Evolutionary conservation across 2,329 filamentous ascomycete species (phyloP).

Genomic region (Fusarium keratoplasticum): DNA sequence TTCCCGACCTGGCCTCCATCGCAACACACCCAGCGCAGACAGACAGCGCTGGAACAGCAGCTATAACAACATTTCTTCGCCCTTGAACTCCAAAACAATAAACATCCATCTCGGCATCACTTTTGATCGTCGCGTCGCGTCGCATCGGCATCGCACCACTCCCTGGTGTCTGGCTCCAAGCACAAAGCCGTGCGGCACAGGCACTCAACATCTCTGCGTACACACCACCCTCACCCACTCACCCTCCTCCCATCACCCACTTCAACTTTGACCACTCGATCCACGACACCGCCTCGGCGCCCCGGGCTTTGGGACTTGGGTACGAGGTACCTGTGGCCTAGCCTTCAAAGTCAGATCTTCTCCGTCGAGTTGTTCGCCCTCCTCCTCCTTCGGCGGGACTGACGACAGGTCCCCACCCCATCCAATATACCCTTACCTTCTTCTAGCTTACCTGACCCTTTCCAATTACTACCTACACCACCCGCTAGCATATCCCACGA

Average conservation of each 20-base stretch:
- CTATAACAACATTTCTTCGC: not conserved
- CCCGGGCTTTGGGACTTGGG: slow-evolving; percentile 40
- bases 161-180: slow-evolving; percentile 30
- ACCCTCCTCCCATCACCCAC: slow-evolving; percentile 26
- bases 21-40: not conserved
- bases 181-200: slow-evolving; percentile 35
- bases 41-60: not conserved
- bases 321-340: slow-evolving; percentile 37
- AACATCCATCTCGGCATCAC: slow-evolving; percentile 32
- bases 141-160: slow-evolving; percentile 31
- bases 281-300: slow-evolving; percentile 46
- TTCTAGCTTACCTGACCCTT: slow-evolving; percentile 39
- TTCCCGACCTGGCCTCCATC: slow-evolving; percentile 1
- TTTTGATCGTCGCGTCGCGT: slow-evolving; percentile 35
- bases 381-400: slow-evolving; percentile 32
- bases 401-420: slow-evolving; percentile 42
- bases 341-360: slow-evolving; percentile 36
- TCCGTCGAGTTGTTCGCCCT: slow-evolving; percentile 36
- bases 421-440: slow-evolving; percentile 43
- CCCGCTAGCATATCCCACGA: slow-evolving; percentile 38
- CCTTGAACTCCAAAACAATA: slow-evolving; percentile 29
- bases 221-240: slow-evolving; percentile 35
- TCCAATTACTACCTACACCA: slow-evolving; percentile 42
- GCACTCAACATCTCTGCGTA: slow-evolving; percentile 18
- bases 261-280: slow-evolving; percentile 41